Conservation (phyloP, 2,329 filamentous ascomycete species). For the Monilinia laxa region DNA sequence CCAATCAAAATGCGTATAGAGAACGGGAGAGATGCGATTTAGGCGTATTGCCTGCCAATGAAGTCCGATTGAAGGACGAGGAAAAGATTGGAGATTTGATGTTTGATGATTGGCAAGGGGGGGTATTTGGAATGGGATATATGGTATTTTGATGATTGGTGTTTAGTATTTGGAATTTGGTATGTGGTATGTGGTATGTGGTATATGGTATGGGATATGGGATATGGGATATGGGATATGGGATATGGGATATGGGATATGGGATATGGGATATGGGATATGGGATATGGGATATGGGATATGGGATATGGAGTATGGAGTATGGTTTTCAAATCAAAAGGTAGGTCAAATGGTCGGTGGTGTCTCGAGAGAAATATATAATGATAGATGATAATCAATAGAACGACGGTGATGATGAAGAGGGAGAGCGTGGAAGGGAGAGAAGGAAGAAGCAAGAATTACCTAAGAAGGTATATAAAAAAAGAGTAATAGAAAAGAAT, state of each 20-base stretch:
- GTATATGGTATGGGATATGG: no score
- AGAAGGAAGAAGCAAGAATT: background rate
- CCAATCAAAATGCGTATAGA: background rate
- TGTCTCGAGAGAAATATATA: no score
- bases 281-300: no score
- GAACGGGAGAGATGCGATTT: conserved; percentile 6
- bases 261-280: no score
- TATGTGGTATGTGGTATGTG: no score
- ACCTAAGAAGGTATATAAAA: conserved; percentile 14
- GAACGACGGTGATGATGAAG: background rate
- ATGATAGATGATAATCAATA: no score
- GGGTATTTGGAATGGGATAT: background rate
- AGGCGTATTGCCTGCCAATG: background rate
- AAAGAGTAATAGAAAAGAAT: background rate
- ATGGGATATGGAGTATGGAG: no score
- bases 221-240: no score
- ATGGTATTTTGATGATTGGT: background rate
- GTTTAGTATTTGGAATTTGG: no score
- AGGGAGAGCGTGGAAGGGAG: background rate
- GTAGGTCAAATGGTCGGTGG: no score
- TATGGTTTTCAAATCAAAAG: no score
- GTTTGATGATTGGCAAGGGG: background rate
- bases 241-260: no score
- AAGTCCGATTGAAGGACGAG: background rate
- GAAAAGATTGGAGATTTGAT: background rate